Percentiles rank a stretch among this genome's conserved stretches.
Evolutionary conservation across 2,329 filamentous ascomycete species (phyloP).

Genomic region (Talaromyces verruculosus): DNA sequence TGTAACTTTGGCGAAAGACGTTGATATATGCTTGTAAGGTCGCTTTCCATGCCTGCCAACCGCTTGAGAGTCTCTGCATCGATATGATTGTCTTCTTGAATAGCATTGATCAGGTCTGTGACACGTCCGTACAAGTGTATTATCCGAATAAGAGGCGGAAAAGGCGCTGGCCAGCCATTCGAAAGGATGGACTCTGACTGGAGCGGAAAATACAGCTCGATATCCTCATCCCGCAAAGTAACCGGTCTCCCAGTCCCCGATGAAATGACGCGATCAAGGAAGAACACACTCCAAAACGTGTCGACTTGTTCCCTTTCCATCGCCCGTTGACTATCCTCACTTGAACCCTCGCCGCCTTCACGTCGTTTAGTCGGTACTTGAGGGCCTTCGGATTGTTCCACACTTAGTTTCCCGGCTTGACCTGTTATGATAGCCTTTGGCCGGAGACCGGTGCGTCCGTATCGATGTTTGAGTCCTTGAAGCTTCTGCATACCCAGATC

Average conservation of each 20-base stretch:
- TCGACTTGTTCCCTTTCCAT: conserved; percentile 80
- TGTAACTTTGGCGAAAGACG: conserved; percentile 71
- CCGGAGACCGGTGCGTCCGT: conserved; percentile 55
- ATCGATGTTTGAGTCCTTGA: conserved; percentile 65
- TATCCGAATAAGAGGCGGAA: conserved; percentile 77
- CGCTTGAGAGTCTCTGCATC: conserved; percentile 71
- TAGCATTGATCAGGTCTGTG: conserved; percentile 80
- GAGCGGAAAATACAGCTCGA: conserved; percentile 70
- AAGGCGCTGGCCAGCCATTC: conserved; percentile 72
- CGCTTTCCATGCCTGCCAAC: conserved; percentile 74
- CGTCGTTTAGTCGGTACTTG: conserved; percentile 31
- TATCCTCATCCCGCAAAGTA: conserved; percentile 79
- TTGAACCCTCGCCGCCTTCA: conserved; percentile 12
- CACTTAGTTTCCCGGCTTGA: conserved; percentile 44
- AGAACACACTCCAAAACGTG: conserved; percentile 87
- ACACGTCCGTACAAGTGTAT: conserved; percentile 83
- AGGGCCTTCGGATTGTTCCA: conserved; percentile 46
- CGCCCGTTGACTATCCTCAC: conserved; percentile 47
- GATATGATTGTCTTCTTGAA: conserved; percentile 68
- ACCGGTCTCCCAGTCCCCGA: conserved; percentile 82
- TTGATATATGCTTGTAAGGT: conserved; percentile 73
- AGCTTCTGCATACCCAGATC: conserved; percentile 79
- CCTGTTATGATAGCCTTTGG: conserved; percentile 55
- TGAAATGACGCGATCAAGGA: conserved; percentile 82
- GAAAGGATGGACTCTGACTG: conserved; percentile 53